Evolutionary conservation across 1,284 basidiomycete species (phyloP).

Genomic region (Moniliella sp.): DNA sequence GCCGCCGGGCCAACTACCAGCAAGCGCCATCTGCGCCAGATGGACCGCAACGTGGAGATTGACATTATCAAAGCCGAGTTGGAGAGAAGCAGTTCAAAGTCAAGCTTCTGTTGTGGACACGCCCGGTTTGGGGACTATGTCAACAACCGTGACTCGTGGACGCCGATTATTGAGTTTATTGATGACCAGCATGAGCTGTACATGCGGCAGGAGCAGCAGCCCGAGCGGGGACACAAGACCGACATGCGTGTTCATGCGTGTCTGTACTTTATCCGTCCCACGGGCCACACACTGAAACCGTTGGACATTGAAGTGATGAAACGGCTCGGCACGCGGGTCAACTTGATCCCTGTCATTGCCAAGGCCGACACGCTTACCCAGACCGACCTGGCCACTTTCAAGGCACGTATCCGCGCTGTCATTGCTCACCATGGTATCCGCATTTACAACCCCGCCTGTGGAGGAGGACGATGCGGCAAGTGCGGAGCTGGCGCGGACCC

Average conservation of each 20-base stretch:
- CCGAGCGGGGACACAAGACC: conserved; percentile 70
- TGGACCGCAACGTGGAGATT: conserved; percentile 87
- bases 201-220: conserved; percentile 98
- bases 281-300: conserved; percentile 89
- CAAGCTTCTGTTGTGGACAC: conserved; percentile 94
- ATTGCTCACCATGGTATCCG: conserved; percentile 74
- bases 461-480: conserved; percentile 70
- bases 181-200: conserved; percentile 98
- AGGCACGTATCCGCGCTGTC: conserved; percentile 72
- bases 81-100: conserved; percentile 98
- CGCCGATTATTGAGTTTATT: conserved; percentile 92
- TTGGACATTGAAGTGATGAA: conserved; percentile 99
- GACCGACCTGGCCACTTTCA: conserved; percentile 71
- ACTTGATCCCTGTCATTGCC: conserved; percentile 88
- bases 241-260: conserved; percentile 91
- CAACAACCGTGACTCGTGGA: conserved; percentile 97
- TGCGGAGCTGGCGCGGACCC: conserved; percentile 67
- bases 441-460: conserved; percentile 75
- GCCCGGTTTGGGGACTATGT: conserved; percentile 96
- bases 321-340: conserved; percentile 77
- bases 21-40: conserved; percentile 76
- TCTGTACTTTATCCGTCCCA: conserved; percentile 86
- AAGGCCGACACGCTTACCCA: conserved; percentile 92
- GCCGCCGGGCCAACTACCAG: conserved; percentile 74
- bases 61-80: conserved; percentile 47